Evolutionary conservation across 1,284 basidiomycete genomes (phyloP).

Genomic region (Cutaneotrichosporon spelunceum): DNA sequence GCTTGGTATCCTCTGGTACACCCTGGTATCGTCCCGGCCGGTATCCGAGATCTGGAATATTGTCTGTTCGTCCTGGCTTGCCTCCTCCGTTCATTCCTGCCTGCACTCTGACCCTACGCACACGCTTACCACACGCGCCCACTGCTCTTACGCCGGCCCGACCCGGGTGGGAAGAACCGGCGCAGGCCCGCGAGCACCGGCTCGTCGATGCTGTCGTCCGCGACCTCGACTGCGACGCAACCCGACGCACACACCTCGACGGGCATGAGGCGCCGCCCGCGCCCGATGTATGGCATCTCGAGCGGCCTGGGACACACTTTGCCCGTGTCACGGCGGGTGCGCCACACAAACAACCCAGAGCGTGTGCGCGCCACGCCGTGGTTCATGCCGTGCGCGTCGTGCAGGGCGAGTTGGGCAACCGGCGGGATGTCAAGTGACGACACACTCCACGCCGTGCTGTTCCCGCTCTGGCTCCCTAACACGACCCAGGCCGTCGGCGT

Average conservation of each 20-base stretch:
- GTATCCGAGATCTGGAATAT: not conserved
- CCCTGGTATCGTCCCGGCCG: not conserved
- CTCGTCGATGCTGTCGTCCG: not conserved
- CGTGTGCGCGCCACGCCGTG: constrained; percentile 6
- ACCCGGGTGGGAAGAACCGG: not conserved
- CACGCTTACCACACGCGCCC: not conserved
- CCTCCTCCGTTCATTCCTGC: not conserved
- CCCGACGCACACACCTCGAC: constrained; percentile 3
- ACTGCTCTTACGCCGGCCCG: not conserved
- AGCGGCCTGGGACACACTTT: not conserved
- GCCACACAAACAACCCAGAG: not conserved
- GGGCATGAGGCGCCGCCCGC: constrained; percentile 1
- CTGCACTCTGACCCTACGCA: not conserved
- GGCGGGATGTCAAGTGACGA: constrained; percentile 3
- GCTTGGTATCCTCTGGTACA: not conserved
- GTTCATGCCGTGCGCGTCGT: constrained; percentile 4
- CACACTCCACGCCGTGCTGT: constrained; percentile 1
- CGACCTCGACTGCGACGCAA: not conserved
- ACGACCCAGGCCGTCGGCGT: not conserved
- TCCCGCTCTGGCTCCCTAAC: not conserved
- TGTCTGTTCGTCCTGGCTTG: too few species aligned
- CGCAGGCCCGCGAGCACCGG: not conserved
- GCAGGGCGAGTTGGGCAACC: not conserved
- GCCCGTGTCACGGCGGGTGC: not conserved
- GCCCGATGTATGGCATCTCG: not conserved